A percentile compares a stretch with the other conserved stretches of the same genome.
Evolutionary conservation across 176 grass and related monocot genomes (phyloP).

Genomic region (Musa beccarii): DNA sequence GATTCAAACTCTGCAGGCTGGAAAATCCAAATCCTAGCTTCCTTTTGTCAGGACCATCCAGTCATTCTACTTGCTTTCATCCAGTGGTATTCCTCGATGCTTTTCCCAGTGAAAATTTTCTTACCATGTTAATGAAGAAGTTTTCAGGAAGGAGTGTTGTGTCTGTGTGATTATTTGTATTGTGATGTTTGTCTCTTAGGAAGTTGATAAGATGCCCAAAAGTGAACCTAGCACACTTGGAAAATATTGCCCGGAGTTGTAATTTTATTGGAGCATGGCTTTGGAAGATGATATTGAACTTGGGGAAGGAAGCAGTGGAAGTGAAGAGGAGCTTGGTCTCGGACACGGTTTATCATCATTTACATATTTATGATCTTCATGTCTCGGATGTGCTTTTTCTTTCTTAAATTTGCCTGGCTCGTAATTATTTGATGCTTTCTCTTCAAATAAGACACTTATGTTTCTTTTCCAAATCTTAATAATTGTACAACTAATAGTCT

Average conservation of each 20-base stretch:
- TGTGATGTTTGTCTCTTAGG: neutral
- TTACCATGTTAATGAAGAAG: neutral
- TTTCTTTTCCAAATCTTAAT: too few species aligned
- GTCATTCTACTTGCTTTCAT: neutral
- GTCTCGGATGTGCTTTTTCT: neutral
- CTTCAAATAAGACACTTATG: neutral
- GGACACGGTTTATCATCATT: neutral
- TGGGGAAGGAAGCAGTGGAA: too few species aligned
- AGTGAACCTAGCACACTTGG: too few species aligned
- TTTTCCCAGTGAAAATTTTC: neutral
- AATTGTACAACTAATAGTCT: too few species aligned
- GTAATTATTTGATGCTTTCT: neutral
- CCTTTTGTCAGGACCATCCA: neutral
- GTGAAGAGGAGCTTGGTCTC: neutral
- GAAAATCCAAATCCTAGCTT: slow-evolving; percentile 48
- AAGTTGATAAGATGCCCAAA: too few species aligned
- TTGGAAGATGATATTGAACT: too few species aligned
- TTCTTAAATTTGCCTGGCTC: neutral
- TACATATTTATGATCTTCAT: neutral
- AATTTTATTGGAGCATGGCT: too few species aligned
- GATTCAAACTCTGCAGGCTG: slow-evolving; percentile 69
- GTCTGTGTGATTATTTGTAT: neutral
- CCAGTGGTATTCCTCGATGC: neutral
- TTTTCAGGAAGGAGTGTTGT: neutral
- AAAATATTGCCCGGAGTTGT: too few species aligned